Percentiles rank a stretch among this genome's conserved stretches.
phyloP scores from a whole-genome alignment of 306 rosid genomes.

The Begonia fuchsioides region DNA sequence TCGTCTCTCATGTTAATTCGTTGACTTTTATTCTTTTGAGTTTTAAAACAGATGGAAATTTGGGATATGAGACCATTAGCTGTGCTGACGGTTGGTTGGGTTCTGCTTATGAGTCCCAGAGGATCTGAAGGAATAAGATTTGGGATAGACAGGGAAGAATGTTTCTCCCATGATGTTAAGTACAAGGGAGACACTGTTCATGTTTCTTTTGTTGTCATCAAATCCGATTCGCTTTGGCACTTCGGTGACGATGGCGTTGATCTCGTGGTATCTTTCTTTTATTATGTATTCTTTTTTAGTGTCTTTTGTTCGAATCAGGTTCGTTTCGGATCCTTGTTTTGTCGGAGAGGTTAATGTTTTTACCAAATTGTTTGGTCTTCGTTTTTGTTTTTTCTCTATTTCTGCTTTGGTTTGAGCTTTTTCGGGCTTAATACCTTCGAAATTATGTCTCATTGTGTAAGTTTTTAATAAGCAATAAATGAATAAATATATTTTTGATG shows the following conservation, averaged over 20 bases:
- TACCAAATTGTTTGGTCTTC: too few relatives aligned
- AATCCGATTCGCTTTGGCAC: conserved; percentile 71
- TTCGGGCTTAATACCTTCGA: neutral
- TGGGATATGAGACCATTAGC: conserved; percentile 21
- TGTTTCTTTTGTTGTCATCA: conserved; percentile 76
- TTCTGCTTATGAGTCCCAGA: conserved; percentile 16
- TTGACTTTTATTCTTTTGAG: neutral
- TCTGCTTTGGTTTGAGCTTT: neutral
- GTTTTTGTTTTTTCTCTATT: neutral
- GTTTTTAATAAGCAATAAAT: too few relatives aligned
- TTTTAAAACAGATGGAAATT: conserved; percentile 6
- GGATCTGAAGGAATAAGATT: conserved; percentile 55
- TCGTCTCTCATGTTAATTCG: neutral
- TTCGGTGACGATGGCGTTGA: conserved; percentile 52
- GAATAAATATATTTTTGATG: too few relatives aligned
- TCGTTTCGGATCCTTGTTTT: too few relatives aligned
- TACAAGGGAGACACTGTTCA: conserved; percentile 81
- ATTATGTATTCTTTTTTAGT: neutral
- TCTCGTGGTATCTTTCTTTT: conserved; percentile 49
- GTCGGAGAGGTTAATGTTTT: too few relatives aligned
- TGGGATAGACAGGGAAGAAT: conserved; percentile 71
- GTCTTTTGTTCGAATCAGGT: neutral
- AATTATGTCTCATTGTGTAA: too few relatives aligned
- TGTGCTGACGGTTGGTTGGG: conserved; percentile 19
- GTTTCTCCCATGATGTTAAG: conserved; percentile 64